Conservation (phyloP, 805 yeast genomes). For the Starmera caribaea region DNA sequence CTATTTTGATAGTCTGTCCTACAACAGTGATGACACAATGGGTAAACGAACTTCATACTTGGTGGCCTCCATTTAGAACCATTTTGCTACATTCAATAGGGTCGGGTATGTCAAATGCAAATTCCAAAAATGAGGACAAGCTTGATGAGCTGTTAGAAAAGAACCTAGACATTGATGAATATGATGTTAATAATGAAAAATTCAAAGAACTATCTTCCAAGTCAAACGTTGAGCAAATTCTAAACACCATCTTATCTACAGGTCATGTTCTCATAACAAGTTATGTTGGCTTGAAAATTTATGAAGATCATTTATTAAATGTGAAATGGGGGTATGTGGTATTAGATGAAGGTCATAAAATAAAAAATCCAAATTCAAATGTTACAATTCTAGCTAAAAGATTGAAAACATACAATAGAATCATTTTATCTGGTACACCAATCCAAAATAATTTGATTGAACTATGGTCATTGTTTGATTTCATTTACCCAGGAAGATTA, state of each 20-base stretch:
- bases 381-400: slow-evolving; percentile 81
- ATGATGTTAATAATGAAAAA: slow-evolving; percentile 17
- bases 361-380: slow-evolving; percentile 87
- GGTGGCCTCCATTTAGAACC: slow-evolving; percentile 96
- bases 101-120: slow-evolving; percentile 53
- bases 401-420: slow-evolving; percentile 71
- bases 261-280: slow-evolving; percentile 91
- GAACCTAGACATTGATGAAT: slow-evolving; percentile 30
- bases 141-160: slow-evolving; percentile 39
- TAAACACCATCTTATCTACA: slow-evolving; percentile 46
- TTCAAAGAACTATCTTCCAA: slow-evolving; percentile 21
- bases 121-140: slow-evolving; percentile 32
- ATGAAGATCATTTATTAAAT: slow-evolving; percentile 52
- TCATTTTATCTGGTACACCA: slow-evolving; percentile 92
- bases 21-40: slow-evolving; percentile 95
- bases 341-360: slow-evolving; percentile 94
- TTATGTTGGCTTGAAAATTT: slow-evolving; percentile 74
- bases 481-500: slow-evolving; percentile 86
- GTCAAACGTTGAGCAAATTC: slow-evolving; percentile 34
- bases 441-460: slow-evolving; percentile 90
- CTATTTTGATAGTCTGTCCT: slow-evolving; percentile 85
- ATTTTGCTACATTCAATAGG: slow-evolving; percentile 90
- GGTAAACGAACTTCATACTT: slow-evolving; percentile 91
- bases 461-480: slow-evolving; percentile 92
- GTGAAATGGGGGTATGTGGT: slow-evolving; percentile 84